Base-by-base conservation (phyloP, 495 filamentous ascomycete genomes). In the Bombardia bombarda region DNA sequence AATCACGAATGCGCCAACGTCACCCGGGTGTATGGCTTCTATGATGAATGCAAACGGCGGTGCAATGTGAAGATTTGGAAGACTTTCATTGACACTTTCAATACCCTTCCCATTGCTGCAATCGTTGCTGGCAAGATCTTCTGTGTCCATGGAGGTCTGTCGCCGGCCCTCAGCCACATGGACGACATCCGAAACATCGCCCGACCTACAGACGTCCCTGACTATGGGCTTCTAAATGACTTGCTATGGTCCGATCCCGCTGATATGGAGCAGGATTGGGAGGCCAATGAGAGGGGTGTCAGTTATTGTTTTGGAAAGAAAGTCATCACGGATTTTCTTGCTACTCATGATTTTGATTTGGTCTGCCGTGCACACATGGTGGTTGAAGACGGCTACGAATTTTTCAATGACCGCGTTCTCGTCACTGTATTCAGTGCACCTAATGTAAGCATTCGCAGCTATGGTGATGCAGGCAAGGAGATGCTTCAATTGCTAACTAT, bases 21-120 rank as follows among this genome's bases (percentile, higher is more conserved):
- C 28, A 99, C 92, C 14, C 77, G 92, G 28, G 92, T 99, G 16
- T 99, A 99, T 62, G 92, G 92, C 7, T 99, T 99, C 63, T 99
- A 99, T 69, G 92, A 99, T 56, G 92, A 99, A 55, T 99, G 92
- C 74, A 99, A 99, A 66, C 77, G 92, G 52, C 76, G 92, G 45
- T 95, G 88, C 68, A 97, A 94, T 60, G 86, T 99, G 58, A 99
- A 99, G 69, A 80, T 95, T 40, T 99, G 92, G 92, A 99, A 97
- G 73, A 90, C 86, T 0, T 99, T 99, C 58, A 79, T 99, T 37
- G 92, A 99, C 61, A 94, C 87, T 13, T 99, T 99, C 73, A 99
- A 99, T 61, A 85, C 80, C 19, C 78, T 99, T 13, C 92, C 93
- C 0, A 95, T 99, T 53, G 92, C 92, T 23, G 76, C 93, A 12